Evolutionary conservation across 345 rosid species (phyloP), one percentile per base, ranked within the genome.

Genomic region (Anacardium occidentale): DNA sequence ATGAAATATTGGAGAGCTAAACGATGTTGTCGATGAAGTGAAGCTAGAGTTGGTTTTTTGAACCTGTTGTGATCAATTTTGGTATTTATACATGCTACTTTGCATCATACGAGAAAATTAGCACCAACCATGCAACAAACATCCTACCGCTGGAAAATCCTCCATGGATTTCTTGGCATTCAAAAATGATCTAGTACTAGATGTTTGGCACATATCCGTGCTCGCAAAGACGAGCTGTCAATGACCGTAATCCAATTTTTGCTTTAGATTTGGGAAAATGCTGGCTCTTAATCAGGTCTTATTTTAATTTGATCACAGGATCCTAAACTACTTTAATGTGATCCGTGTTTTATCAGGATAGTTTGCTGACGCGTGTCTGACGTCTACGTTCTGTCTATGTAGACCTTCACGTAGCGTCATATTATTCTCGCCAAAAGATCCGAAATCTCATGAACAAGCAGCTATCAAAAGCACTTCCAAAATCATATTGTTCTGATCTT

Each of bases 1-100:
- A 32, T 79, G 78, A 20, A 85, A 79, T 13, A 85, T 55, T 5
- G 89, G 89, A 8, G 81, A 48, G 70, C 78, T 69, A 11, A 81
- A 71, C 62, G 83, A 83, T 57, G 77, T 71, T 24, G 67, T 17
- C 24, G 70, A 34, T 34, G 37, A 63, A 13, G 72, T 56, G 24
- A 13, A 21, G 25, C 54, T 76, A 18, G 26, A 57, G 29, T 53
- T 17, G 11, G 66, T 62, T n/a, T 68, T 50, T 66, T 61, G 69
- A 12, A 47, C 66, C n/a, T 68, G 66, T 18, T 21, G 61, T 18
- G 70, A 34, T 37, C 8, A 6, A 37, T 0, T 37, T 37, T 37
- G 42, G 42, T 37, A 37, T 37, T 37, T 37, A 7, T 37, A 37
- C 42, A 37, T 37, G 8, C 5, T 37, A 6, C 42, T 37, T 37